phyloP scores from a whole-genome alignment of 441 rosid genomes.

The Bruguiera hainesii region DNA sequence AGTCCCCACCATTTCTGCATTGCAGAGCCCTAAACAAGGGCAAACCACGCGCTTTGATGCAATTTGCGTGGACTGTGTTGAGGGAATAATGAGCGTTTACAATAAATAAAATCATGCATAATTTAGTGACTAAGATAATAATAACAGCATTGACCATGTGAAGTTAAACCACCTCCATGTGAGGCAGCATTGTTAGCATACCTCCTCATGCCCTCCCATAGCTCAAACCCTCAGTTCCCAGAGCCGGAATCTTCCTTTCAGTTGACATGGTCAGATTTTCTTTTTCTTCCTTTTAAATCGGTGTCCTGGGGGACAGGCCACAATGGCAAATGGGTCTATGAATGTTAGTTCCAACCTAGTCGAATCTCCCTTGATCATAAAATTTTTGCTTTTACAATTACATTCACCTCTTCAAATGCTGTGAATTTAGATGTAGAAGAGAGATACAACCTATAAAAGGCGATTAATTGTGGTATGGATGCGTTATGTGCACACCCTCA shows the following conservation, averaged over 20 bases:
- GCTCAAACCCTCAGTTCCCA: slow-evolving; percentile 23
- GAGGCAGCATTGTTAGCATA: slow-evolving; percentile 26
- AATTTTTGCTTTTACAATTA: too few relatives aligned
- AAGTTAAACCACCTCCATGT: slow-evolving; percentile 21
- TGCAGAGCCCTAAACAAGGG: slow-evolving; percentile 16
- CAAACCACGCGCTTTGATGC: slow-evolving; percentile 31
- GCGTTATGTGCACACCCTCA: too few relatives aligned
- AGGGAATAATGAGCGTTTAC: slow-evolving; percentile 33
- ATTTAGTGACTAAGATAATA: slow-evolving; percentile 28
- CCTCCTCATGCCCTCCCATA: slow-evolving; percentile 22
- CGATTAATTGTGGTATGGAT: too few relatives aligned
- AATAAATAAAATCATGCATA: slow-evolving; percentile 19
- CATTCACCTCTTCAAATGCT: too few relatives aligned
- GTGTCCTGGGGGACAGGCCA: too few relatives aligned
- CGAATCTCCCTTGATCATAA: too few relatives aligned
- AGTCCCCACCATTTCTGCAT: background rate
- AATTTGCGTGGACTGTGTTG: slow-evolving; percentile 6
- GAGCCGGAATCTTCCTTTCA: slow-evolving; percentile 1
- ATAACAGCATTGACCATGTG: slow-evolving; percentile 33
- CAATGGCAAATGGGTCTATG: too few relatives aligned
- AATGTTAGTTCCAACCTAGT: too few relatives aligned
- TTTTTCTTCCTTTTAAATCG: too few relatives aligned
- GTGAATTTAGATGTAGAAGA: too few relatives aligned
- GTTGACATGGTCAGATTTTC: too few relatives aligned
- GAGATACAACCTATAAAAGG: too few relatives aligned